Conservation (phyloP, 1,284 basidiomycete species). For the Xanthoconium separans region DNA sequence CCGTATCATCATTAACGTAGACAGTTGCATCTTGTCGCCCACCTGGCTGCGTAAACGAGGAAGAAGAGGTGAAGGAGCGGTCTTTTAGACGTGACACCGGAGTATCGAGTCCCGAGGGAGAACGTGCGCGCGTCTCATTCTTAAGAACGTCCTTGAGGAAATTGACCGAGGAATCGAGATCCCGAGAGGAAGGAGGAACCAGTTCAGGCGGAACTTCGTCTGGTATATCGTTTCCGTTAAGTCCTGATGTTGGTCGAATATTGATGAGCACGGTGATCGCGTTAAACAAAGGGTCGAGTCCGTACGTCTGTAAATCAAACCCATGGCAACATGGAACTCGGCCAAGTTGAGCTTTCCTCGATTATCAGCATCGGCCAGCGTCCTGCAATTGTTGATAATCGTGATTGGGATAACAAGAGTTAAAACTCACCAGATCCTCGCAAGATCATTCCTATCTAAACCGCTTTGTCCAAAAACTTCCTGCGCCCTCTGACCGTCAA, state of each 20-base stretch:
- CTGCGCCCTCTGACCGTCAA: slow-evolving; percentile 81
- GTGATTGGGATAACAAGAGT: not conserved
- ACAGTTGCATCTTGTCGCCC: slow-evolving; percentile 86
- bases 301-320: slow-evolving; percentile 92
- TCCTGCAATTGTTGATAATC: slow-evolving; percentile 50
- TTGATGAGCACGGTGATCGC: slow-evolving; percentile 1
- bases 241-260: slow-evolving; percentile 45
- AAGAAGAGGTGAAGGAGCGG: slow-evolving; percentile 65
- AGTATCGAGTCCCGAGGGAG: slow-evolving; percentile 48
- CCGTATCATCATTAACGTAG: slow-evolving; percentile 73
- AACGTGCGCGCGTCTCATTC: slow-evolving; percentile 72
- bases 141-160: slow-evolving; percentile 90
- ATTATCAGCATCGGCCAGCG: slow-evolving; percentile 86
- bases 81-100: slow-evolving; percentile 56
- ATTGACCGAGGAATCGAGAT: slow-evolving; percentile 90
- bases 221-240: slow-evolving; percentile 93
- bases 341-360: slow-evolving; percentile 92
- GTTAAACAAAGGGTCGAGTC: slow-evolving; percentile 16
- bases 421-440: slow-evolving; percentile 85
- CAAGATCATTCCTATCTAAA: slow-evolving; percentile 85
- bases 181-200: slow-evolving; percentile 88
- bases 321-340: slow-evolving; percentile 99
- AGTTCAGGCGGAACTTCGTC: slow-evolving; percentile 87
- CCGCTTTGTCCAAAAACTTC: slow-evolving; percentile 97
- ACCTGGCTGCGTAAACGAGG: slow-evolving; percentile 47